Evolutionary conservation across 768 basidiomycete genomes (phyloP), one percentile per base, ranked within the genome.

Genomic region (Phylloporus arenicola): DNA sequence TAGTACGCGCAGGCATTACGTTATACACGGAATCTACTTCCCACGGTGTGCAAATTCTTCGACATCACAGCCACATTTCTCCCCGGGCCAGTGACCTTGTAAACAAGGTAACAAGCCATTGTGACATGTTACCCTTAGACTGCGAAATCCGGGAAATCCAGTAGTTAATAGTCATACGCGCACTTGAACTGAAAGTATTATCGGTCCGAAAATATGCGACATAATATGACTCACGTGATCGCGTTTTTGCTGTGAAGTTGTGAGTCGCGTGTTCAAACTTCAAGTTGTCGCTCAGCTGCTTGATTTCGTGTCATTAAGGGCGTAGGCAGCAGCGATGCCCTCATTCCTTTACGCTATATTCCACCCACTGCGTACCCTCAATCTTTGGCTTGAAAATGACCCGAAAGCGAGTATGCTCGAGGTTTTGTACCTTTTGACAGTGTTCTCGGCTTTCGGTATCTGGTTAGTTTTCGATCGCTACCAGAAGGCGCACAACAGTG

Each of bases 381-480:
- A 74, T 53, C 60, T 79, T 40, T 68, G 68, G 70, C 64, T 72
- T 19, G 77, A 75, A 57, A 71, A 75, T 51, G 77, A 77, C 50
- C 72, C 70, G 30, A 77, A 72, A 56, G 67, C 74, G 57, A 65
- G 65, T n/a, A 72, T 78, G 13, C 67, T 82, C 46, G 84, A 86
- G 67, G 73, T 84, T 43, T 54, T 86, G 44, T 86, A 84, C 68
- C 77, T 82, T 29, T 71, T 88, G 22, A 76, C 83, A 2, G 63
- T 82, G 25, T 88, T 86, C 72, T 81, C 89, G 55, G 86, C 79
- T 34, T 72, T 86, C 51, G 88, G 89, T 38, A 88, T 92, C 53
- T 90, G 82, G 74, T 74, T 90, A 24, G 85, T 92, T 40, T 78
- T 83, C 58, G 73, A 81, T 69, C 81, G 87, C 37, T 85, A 88